Percentiles rank a stretch among this genome's conserved stretches.
Conservation (phyloP, 768 basidiomycete genomes). For the Chalciporus piperatus region DNA sequence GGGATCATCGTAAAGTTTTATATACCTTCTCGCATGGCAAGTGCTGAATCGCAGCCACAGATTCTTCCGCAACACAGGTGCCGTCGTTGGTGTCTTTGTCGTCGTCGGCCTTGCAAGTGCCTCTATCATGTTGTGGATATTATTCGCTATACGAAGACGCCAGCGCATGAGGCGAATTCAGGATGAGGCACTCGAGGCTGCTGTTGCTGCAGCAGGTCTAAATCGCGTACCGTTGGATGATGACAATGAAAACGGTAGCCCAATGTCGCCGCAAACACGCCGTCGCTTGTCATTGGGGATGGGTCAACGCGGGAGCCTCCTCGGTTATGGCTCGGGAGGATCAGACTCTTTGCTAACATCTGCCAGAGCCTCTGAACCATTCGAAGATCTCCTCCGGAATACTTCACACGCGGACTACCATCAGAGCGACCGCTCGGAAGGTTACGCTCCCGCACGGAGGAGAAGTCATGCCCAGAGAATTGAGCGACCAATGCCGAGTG, state of each 20-base stretch:
- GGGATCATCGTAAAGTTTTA: constrained; percentile 46
- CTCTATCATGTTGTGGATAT: constrained; percentile 63
- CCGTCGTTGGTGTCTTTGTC: constrained; percentile 89
- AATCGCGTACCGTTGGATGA: constrained; percentile 66
- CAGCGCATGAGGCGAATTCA: constrained; percentile 57
- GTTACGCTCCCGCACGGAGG: constrained; percentile 48
- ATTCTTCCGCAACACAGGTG: constrained; percentile 87
- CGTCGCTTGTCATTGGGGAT: constrained; percentile 33
- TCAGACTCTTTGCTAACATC: constrained; percentile 18
- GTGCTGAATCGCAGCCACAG: constrained; percentile 35
- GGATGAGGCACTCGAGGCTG: constrained; percentile 69
- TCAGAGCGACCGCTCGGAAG: constrained; percentile 22
- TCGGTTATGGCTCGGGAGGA: constrained; percentile 11
- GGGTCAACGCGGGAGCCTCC: constrained; percentile 37
- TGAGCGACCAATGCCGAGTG: constrained; percentile 9
- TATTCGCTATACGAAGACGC: constrained; percentile 68
- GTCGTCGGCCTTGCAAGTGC: constrained; percentile 81
- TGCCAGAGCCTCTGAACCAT: constrained; percentile 36
- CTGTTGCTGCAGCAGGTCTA: constrained; percentile 68
- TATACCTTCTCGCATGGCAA: background rate
- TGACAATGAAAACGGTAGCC: constrained; percentile 48
- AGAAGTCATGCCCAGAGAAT: constrained; percentile 42
- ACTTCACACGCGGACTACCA: constrained; percentile 40
- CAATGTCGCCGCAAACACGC: constrained; percentile 15
- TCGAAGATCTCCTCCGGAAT: constrained; percentile 15